These are phyloP conservation scores for Ophiostoma triangulosporum DNA, from an alignment of 2,329 filamentous ascomycete species.

Conservation along the genomic window DNA sequence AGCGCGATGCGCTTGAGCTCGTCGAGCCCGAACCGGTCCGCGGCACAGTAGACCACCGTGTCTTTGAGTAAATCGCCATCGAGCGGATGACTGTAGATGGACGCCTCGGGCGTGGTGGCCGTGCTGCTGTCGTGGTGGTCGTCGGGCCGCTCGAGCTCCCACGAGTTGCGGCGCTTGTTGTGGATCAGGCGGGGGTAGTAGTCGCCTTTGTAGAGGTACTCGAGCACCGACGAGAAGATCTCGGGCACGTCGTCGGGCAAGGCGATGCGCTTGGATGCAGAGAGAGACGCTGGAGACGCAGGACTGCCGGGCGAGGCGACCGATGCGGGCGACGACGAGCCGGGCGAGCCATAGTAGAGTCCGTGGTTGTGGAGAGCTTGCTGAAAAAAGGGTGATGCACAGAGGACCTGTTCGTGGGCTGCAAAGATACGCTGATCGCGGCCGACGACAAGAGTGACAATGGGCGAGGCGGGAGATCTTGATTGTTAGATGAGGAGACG, in stretches of 20 bases:
- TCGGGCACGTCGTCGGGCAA: conserved; percentile 80
- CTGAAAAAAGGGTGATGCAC: conserved; percentile 66
- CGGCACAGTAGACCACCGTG: conserved; percentile 82
- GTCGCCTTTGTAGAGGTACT: conserved; percentile 89
- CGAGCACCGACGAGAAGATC: conserved; percentile 78
- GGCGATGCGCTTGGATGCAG: conserved; percentile 50
- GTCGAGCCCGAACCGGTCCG: conserved; percentile 69
- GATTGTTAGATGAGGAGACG: background rate
- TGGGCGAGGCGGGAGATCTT: conserved; percentile 36
- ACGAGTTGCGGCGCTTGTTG: conserved; percentile 67
- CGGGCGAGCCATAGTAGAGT: conserved; percentile 22
- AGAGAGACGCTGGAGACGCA: background rate
- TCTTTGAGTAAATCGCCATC: conserved; percentile 68
- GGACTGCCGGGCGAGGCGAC: conserved; percentile 17
- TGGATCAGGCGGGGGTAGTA: conserved; percentile 75
- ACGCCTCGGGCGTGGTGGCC: conserved; percentile 38
- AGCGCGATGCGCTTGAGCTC: conserved; percentile 76
- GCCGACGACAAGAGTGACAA: conserved; percentile 73
- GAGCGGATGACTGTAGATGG: conserved; percentile 51
- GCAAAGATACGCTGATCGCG: conserved; percentile 76
- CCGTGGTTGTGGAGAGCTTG: conserved; percentile 48
- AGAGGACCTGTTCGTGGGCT: conserved; percentile 76
- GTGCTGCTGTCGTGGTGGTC: conserved; percentile 24
- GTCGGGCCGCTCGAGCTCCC: conserved; percentile 58
- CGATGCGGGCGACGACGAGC: background rate